Conservation (phyloP, 331 rosid genomes). For the Spiraea crenata region DNA sequence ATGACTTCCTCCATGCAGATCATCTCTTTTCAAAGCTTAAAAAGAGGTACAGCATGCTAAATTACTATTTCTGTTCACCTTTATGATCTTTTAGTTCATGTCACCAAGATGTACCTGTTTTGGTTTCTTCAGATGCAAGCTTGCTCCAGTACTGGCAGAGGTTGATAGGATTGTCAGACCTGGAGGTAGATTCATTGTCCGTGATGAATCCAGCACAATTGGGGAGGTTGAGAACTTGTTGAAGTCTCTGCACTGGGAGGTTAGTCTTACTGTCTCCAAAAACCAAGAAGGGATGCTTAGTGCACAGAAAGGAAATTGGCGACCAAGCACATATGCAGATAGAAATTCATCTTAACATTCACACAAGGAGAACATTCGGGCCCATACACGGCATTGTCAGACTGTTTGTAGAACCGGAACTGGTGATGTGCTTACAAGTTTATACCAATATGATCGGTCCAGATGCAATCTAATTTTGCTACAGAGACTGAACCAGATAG, state of each 20-base stretch:
- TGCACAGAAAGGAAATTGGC: conserved; percentile 80
- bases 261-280: conserved; percentile 51
- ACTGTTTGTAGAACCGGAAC: neutral
- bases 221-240: conserved; percentile 66
- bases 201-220: conserved; percentile 64
- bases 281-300: conserved; percentile 71
- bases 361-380: neutral
- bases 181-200: conserved; percentile 69
- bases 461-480: neutral
- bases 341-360: conserved; percentile 24
- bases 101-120: conserved; percentile 14
- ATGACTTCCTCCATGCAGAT: conserved; percentile 89
- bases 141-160: conserved; percentile 72
- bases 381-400: neutral
- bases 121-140: conserved; percentile 65
- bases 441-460: neutral
- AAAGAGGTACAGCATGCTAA: conserved; percentile 46
- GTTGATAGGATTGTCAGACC: conserved; percentile 85
- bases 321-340: conserved; percentile 50
- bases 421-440: neutral
- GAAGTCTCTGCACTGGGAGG: conserved; percentile 88
- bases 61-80: neutral
- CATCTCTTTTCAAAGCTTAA: conserved; percentile 72
- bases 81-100: neutral
- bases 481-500: neutral